A percentile compares a stretch with the other conserved stretches of the same genome.
Evolutionary conservation across 2,329 filamentous ascomycete genomes (phyloP).

Genomic region (Xylaria sp.): DNA sequence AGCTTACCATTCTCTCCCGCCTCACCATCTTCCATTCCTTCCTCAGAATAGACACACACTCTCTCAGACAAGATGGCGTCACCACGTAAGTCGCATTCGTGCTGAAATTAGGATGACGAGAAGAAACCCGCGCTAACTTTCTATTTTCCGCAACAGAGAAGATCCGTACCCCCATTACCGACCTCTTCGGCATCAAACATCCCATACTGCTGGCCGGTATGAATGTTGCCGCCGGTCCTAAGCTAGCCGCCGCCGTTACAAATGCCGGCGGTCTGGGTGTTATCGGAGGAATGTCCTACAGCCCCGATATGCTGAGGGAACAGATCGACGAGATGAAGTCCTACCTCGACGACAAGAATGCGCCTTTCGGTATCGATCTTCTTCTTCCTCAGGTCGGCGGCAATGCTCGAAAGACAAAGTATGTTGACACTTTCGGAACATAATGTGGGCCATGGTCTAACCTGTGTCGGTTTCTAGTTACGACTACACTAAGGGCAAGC

Average conservation of each 20-base stretch:
- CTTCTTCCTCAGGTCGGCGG: slow-evolving; percentile 95
- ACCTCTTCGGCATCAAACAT: slow-evolving; percentile 98
- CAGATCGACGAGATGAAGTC: slow-evolving; percentile 95
- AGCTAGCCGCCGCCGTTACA: slow-evolving; percentile 94
- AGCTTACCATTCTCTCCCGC: slow-evolving; percentile 3
- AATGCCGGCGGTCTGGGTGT: slow-evolving; percentile 97
- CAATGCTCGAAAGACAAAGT: slow-evolving; percentile 93
- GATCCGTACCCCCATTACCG: slow-evolving; percentile 91
- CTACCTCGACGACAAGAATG: slow-evolving; percentile 88
- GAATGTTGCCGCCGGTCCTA: slow-evolving; percentile 98
- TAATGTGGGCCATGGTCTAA: slow-evolving; percentile 36
- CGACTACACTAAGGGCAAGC: slow-evolving; percentile 99
- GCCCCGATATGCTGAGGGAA: slow-evolving; percentile 95
- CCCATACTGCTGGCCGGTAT: slow-evolving; percentile 96
- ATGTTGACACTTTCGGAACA: slow-evolving; percentile 44
- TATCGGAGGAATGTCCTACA: slow-evolving; percentile 95
- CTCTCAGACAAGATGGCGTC: slow-evolving; percentile 49
- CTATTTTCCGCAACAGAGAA: slow-evolving; percentile 67
- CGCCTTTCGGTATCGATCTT: slow-evolving; percentile 94
- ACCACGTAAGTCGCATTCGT: slow-evolving; percentile 46
- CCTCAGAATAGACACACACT: not conserved
- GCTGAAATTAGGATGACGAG: slow-evolving; percentile 7
- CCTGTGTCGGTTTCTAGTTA: slow-evolving; percentile 70
- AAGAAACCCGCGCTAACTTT: slow-evolving; percentile 37
- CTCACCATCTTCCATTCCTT: not conserved